Base-by-base conservation (phyloP, 1,284 basidiomycete species). In the Malassezia sympodialis region DNA sequence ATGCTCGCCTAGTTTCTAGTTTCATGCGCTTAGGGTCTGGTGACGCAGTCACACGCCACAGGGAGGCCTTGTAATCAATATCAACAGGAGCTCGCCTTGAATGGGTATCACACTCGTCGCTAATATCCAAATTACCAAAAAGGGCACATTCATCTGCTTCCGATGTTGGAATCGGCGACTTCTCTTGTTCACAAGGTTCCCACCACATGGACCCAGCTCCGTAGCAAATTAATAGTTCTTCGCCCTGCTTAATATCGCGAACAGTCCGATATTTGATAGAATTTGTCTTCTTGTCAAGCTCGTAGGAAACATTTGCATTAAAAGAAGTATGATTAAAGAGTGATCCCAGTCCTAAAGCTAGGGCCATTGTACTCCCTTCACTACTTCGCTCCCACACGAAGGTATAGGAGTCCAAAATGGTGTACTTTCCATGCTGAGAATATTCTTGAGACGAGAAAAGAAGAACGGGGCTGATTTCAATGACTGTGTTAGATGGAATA, bases 401-500 rank as follows among this genome's bases (percentile, higher is more conserved):
- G 0, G 87, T 84, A 71, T 91, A 91, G 47, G 85, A 83, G 62
- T 90, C 86, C 14, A 93, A 77, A 0, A 86, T 76, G 0, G 87
- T 91, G 63, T 84, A 58, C 24, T 61, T 62, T 0, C 69, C 71
- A 51, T 68, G 51, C 8, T 35, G 23, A 7, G 43, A 26, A 46
- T 72, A 73, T 49, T 72, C 87, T 27, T 82, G 79, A 44, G 81
- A 79, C 1, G 78, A 76, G 65, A 93, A 83, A 7, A 94, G 78
- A 10, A 94, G 78, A n/a, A 90, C 87, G 0, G 90, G 90, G 56
- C 85, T 86, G 59, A 84, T 82, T 73, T 96, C 90, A 56, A 96
- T 73, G 11, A 86, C 56, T 0, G 84, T 85, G 15, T 82, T 79
- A 1, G 80, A 77, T 10, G 56, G 19, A 10, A 72, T 51, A 0